A percentile compares a stretch with the other conserved stretches of the same genome.
Conservation (phyloP, 2,329 filamentous ascomycete species). For the Drechslerella dactyloides region DNA sequence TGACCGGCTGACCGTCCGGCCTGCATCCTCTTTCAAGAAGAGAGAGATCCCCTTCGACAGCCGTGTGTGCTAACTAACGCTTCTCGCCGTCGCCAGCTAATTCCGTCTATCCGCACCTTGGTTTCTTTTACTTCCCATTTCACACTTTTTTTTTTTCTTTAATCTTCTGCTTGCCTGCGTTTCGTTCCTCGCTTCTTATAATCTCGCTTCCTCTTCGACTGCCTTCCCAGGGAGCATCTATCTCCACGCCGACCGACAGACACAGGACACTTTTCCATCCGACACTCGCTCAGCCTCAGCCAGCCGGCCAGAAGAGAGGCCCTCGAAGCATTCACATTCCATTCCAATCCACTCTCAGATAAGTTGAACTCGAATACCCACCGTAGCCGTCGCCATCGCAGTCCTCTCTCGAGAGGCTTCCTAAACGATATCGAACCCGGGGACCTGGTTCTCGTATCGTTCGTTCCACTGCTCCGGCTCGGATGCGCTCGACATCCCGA, state of each 20-base stretch:
- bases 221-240: neutral
- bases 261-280: neutral
- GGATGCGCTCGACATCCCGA: conserved; percentile 22
- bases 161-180: neutral
- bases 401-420: neutral
- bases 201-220: neutral
- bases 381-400: neutral
- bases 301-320: neutral
- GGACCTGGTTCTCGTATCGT: conserved; percentile 12
- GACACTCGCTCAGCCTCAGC: neutral
- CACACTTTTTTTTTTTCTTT: conserved; percentile 4
- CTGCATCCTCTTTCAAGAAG: too few relatives aligned
- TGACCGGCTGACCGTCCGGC: too few relatives aligned
- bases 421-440: conserved; percentile 10
- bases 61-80: too few relatives aligned
- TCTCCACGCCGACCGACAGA: neutral
- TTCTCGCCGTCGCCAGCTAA: too few relatives aligned
- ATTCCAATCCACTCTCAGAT: neutral
- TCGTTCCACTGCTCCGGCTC: conserved; percentile 6
- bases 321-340: conserved; percentile 3
- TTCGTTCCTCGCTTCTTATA: neutral
- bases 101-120: neutral
- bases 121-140: conserved; percentile 2
- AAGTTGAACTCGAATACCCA: neutral
- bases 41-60: too few relatives aligned